A percentile compares a stretch with the other conserved stretches of the same genome.
phyloP scores from a whole-genome alignment of 2,329 filamentous ascomycete genomes.

The Penicillium sp. region DNA sequence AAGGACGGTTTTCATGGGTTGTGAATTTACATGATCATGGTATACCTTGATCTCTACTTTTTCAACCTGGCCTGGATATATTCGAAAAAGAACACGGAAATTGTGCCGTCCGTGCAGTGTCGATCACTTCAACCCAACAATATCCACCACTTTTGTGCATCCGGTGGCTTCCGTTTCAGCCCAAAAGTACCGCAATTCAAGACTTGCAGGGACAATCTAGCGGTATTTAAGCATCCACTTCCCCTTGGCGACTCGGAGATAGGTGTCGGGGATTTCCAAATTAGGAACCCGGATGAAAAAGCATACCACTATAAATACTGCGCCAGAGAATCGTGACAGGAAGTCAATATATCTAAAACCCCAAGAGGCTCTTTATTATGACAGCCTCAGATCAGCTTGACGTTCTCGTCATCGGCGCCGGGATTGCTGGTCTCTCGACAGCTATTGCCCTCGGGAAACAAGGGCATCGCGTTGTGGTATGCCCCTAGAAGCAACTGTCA shows the following conservation, averaged over 20 bases:
- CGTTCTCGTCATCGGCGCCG: constrained; percentile 32
- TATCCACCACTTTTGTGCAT: not conserved
- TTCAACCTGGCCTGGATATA: too few relatives aligned
- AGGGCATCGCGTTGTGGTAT: constrained; percentile 34
- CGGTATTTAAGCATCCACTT: not conserved
- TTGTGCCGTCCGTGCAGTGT: not conserved
- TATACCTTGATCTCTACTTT: not conserved
- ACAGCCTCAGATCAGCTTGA: constrained; percentile 3
- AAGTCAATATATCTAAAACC: not conserved
- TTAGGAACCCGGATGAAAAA: not conserved
- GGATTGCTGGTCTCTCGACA: constrained; percentile 33
- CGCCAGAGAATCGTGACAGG: not conserved
- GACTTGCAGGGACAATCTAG: not conserved
- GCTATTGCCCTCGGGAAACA: constrained; percentile 34
- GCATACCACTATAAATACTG: not conserved
- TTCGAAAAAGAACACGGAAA: not conserved
- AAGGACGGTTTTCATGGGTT: constrained; percentile 52
- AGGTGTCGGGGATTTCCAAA: not conserved
- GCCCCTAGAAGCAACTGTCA: not conserved
- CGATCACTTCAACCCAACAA: not conserved
- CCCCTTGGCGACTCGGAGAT: not conserved
- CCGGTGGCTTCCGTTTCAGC: not conserved
- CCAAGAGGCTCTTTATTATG: not conserved
- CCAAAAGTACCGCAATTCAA: not conserved
- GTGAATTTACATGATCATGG: constrained; percentile 4